phyloP scores from a whole-genome alignment of 139 green algal species.

The Chlamydomonas urium region DNA sequence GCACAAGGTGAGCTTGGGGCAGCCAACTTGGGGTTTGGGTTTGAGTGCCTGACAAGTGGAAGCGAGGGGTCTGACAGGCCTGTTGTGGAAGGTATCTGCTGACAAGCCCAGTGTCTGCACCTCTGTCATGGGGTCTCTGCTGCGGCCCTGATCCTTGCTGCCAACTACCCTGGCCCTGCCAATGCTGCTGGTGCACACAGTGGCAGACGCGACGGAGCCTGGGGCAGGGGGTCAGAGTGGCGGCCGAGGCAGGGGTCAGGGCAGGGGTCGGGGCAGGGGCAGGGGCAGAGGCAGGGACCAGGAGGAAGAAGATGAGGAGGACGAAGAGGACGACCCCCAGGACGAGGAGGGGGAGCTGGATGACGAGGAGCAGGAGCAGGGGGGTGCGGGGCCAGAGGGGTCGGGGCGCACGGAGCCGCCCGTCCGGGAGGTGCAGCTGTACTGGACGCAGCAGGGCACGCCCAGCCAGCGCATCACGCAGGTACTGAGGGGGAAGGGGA shows the following conservation, averaged over 20 bases:
- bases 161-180: too few relatives aligned
- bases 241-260: background rate
- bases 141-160: too few relatives aligned
- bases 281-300: background rate
- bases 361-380: background rate
- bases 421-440: background rate
- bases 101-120: too few relatives aligned
- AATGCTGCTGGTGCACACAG: too few relatives aligned
- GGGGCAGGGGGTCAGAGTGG: background rate
- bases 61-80: conserved; percentile 1
- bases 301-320: conserved; percentile 10
- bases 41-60: background rate
- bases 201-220: background rate
- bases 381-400: background rate
- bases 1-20: too few relatives aligned
- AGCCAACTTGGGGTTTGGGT: background rate
- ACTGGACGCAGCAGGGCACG: conserved; percentile 8
- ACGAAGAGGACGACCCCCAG: background rate
- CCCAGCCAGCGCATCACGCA: too few relatives aligned
- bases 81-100: too few relatives aligned
- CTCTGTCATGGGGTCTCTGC: too few relatives aligned
- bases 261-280: background rate
- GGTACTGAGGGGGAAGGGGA: too few relatives aligned
- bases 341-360: background rate
- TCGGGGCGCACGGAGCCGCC: too few relatives aligned